Evolutionary conservation across 2,329 filamentous ascomycete species (phyloP).

Genomic region (Fusarium udum): DNA sequence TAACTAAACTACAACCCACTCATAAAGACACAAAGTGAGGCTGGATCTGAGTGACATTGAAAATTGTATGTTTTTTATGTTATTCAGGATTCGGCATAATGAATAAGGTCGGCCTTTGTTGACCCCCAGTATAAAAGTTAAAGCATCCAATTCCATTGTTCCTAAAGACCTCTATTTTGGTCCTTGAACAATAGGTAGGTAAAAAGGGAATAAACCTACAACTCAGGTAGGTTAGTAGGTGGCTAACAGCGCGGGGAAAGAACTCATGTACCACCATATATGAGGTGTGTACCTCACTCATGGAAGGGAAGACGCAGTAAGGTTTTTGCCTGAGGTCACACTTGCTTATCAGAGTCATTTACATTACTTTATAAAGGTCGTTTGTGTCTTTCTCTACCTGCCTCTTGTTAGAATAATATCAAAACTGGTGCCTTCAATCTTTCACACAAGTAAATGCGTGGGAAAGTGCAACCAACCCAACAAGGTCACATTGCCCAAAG

Average conservation of each 20-base stretch:
- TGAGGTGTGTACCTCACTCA: not conserved
- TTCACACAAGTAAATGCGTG: not conserved
- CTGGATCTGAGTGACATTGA: not conserved
- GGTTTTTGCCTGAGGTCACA: not conserved
- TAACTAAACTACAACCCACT: not conserved
- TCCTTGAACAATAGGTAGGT: slow-evolving; percentile 19
- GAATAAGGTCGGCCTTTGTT: not conserved
- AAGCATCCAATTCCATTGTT: not conserved
- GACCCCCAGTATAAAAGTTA: not conserved
- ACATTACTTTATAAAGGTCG: not conserved
- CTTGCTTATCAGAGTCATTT: not conserved
- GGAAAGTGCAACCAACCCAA: not conserved
- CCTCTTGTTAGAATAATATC: not conserved
- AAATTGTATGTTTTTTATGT: not conserved
- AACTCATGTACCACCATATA: not conserved
- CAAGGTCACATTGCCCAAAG: slow-evolving; percentile 17
- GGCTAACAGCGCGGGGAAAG: slow-evolving; percentile 8
- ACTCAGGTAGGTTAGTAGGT: not conserved
- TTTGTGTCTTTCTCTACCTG: not conserved
- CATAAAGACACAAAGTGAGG: not conserved
- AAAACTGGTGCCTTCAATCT: not conserved
- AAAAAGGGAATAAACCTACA: slow-evolving; percentile 6
- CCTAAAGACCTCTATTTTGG: not conserved
- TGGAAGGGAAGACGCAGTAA: not conserved
- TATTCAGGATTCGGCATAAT: not conserved